These are phyloP conservation scores for Aspergillus texensis DNA, from an alignment of 2,329 filamentous ascomycete genomes.

Conservation along the genomic window DNA sequence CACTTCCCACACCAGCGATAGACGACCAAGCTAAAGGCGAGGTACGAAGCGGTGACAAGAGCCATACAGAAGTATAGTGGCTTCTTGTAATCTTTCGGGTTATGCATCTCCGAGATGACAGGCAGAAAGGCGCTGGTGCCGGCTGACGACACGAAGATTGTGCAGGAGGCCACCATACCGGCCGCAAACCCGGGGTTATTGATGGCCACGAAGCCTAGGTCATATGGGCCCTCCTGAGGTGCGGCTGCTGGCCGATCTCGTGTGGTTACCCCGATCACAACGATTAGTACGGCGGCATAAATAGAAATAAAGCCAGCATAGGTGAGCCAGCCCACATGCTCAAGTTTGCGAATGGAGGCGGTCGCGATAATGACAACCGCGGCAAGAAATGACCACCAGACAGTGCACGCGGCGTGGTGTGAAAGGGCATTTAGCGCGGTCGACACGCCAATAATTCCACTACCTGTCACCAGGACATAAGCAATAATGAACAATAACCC, in stretches of 20 bases:
- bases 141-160: conserved; percentile 63
- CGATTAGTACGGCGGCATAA: conserved; percentile 60
- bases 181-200: conserved; percentile 60
- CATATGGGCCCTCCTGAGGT: conserved; percentile 60
- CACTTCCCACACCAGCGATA: conserved; percentile 65
- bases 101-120: conserved; percentile 67
- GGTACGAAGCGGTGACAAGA: conserved; percentile 59
- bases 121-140: conserved; percentile 65
- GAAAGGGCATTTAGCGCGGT: conserved; percentile 64
- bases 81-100: conserved; percentile 62
- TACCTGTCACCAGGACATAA: conserved; percentile 59
- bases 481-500: conserved; percentile 61
- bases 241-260: conserved; percentile 62
- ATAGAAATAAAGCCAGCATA: conserved; percentile 64
- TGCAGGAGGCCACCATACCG: conserved; percentile 60
- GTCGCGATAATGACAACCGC: conserved; percentile 51
- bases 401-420: conserved; percentile 60
- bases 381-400: conserved; percentile 59
- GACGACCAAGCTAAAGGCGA: conserved; percentile 62
- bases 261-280: conserved; percentile 62
- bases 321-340: conserved; percentile 64
- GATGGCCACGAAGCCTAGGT: conserved; percentile 61
- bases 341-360: conserved; percentile 60
- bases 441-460: conserved; percentile 62
- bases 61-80: conserved; percentile 62